Conservation (phyloP, 1,139 yeast species). For the Tardiomyces depauwii region DNA sequence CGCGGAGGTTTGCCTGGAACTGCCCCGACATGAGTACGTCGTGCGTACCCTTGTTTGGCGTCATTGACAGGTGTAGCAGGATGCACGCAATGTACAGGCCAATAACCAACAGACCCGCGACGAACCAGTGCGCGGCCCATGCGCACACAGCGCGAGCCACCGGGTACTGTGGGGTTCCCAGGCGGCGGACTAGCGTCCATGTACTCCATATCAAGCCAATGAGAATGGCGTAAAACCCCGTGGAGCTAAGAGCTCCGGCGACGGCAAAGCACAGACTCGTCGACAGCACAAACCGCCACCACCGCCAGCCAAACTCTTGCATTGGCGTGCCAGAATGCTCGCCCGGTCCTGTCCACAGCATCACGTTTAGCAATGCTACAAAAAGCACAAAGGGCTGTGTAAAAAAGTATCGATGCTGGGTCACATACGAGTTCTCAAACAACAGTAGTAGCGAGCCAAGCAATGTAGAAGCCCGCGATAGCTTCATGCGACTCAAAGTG, state of each 20-base stretch:
- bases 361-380: not conserved
- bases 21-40: conserved; percentile 40
- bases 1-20: conserved; percentile 43
- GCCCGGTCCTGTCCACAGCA: not conserved
- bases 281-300: not conserved
- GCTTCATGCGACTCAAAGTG: not conserved
- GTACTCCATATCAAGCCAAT: not conserved
- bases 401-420: conserved; percentile 40
- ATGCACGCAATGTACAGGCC: not conserved
- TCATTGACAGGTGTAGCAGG: conserved; percentile 33
- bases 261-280: conserved; percentile 25
- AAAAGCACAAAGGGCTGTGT: conserved; percentile 42
- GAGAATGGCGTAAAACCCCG: not conserved
- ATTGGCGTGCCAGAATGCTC: not conserved
- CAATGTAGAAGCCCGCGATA: not conserved
- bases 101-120: not conserved
- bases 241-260: not conserved
- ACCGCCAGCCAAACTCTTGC: not conserved
- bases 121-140: not conserved
- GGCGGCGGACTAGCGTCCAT: not conserved
- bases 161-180: not conserved
- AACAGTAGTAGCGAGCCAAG: conserved; percentile 29
- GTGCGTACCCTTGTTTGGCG: conserved; percentile 41
- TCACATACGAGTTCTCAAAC: conserved; percentile 43
- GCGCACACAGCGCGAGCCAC: not conserved